Percentiles rank a stretch among this genome's conserved stretches.
These are phyloP conservation scores for Astrothelium macrocarpum DNA, from an alignment of 495 filamentous ascomycete genomes.

Conservation along the genomic window DNA sequence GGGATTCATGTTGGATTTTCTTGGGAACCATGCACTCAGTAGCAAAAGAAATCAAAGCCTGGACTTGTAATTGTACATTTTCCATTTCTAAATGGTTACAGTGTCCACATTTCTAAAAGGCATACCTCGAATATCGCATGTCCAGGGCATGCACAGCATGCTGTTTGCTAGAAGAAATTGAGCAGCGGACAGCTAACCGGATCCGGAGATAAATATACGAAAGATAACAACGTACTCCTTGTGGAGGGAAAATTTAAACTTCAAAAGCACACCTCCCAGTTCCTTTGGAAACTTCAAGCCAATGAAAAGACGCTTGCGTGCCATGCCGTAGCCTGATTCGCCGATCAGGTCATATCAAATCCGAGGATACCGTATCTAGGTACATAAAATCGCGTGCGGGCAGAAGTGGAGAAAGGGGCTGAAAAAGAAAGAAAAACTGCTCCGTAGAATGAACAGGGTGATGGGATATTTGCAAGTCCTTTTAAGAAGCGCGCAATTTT, in stretches of 20 bases:
- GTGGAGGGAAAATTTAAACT: background rate
- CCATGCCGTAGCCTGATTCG: background rate
- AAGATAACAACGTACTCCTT: background rate
- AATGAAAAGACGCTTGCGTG: background rate
- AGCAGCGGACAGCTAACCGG: background rate
- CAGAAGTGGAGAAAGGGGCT: background rate
- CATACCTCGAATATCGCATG: background rate
- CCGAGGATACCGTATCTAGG: background rate
- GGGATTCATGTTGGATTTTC: background rate
- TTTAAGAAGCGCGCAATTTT: background rate
- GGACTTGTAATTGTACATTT: background rate
- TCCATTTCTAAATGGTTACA: background rate
- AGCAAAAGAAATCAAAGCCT: background rate
- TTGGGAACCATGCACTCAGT: background rate
- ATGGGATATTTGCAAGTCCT: background rate
- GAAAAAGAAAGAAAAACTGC: background rate
- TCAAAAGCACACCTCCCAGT: background rate
- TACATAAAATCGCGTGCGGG: background rate
- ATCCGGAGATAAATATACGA: background rate
- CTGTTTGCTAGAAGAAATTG: background rate
- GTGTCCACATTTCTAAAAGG: background rate
- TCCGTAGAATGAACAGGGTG: background rate
- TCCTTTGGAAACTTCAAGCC: background rate
- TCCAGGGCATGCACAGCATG: slow-evolving; percentile 1
- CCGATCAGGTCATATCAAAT: background rate